phyloP scores from a whole-genome alignment of 2,329 filamentous ascomycete species.

The Pseudocercospora fuligena region DNA sequence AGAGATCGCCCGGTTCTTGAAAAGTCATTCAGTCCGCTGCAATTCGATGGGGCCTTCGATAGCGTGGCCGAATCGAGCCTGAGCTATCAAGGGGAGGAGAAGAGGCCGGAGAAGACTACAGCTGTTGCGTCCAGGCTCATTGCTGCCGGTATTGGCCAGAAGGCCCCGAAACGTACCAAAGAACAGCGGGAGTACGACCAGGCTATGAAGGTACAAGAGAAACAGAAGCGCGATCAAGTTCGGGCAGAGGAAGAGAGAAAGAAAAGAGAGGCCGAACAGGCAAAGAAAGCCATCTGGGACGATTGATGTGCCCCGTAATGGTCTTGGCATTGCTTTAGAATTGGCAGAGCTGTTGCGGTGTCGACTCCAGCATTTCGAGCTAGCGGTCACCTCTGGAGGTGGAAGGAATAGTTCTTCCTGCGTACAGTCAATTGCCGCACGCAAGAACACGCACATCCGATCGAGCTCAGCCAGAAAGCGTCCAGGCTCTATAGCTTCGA shows the following conservation, averaged over 20 bases:
- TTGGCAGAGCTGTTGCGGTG: not conserved
- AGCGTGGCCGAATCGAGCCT: not conserved
- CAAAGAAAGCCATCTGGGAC: conserved; percentile 88
- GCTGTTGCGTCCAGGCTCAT: conserved; percentile 90
- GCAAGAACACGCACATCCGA: not conserved
- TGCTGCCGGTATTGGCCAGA: conserved; percentile 81
- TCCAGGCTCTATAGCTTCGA: conserved; percentile 19
- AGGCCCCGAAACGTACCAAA: conserved; percentile 79
- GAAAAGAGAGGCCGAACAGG: conserved; percentile 69
- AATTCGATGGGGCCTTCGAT: conserved; percentile 27
- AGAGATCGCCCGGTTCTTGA: conserved; percentile 21
- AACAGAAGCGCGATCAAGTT: conserved; percentile 74
- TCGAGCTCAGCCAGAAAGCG: not conserved
- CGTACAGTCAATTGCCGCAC: not conserved
- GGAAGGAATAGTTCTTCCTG: not conserved
- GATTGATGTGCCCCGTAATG: conserved; percentile 47
- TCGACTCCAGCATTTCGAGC: not conserved
- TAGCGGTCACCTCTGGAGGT: not conserved
- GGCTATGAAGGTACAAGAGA: conserved; percentile 82
- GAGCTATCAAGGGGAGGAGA: conserved; percentile 33
- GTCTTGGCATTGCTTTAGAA: not conserved
- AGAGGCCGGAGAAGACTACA: conserved; percentile 84
- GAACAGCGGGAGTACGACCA: conserved; percentile 87
- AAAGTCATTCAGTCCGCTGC: conserved; percentile 34
- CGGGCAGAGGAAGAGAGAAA: conserved; percentile 67